Percentiles rank a stretch among this genome's conserved stretches.
These are phyloP conservation scores for Penicillium occitanis DNA, from an alignment of 2,329 filamentous ascomycete genomes.

Conservation along the genomic window DNA sequence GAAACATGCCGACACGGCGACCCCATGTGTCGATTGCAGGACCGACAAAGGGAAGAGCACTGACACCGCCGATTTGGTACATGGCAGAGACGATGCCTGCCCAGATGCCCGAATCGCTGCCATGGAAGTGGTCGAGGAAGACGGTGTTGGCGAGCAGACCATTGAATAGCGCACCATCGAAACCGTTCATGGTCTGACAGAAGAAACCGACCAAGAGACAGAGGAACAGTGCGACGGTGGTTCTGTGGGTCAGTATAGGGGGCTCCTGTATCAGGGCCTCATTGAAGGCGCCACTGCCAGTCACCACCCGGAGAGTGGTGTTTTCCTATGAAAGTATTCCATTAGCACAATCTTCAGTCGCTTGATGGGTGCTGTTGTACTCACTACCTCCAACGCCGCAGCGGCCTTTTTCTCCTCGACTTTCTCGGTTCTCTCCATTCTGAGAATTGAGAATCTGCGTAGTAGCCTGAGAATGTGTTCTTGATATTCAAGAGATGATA, in stretches of 20 bases:
- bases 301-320: constrained; percentile 2
- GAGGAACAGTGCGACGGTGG: constrained; percentile 3
- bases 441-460: not conserved
- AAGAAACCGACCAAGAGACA: constrained; percentile 37
- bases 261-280: constrained; percentile 18
- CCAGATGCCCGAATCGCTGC: constrained; percentile 44
- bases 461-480: not conserved
- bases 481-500: not conserved
- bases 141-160: constrained; percentile 51
- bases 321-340: constrained; percentile 1
- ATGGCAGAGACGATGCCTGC: constrained; percentile 48
- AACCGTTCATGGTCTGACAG: constrained; percentile 57
- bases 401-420: not conserved
- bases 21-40: constrained; percentile 51
- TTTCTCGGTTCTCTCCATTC: not conserved
- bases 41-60: constrained; percentile 50
- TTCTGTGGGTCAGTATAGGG: constrained; percentile 11
- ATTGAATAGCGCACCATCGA: constrained; percentile 59
- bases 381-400: not conserved
- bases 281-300: constrained; percentile 15
- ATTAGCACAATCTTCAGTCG: not conserved
- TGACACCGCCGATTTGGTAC: constrained; percentile 51
- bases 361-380: not conserved
- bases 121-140: constrained; percentile 47
- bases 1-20: constrained; percentile 57